Evolutionary conservation across 2,329 filamentous ascomycete genomes (phyloP), one percentile per base, ranked within the genome.

Genomic region (Hypoxylon sp.): DNA sequence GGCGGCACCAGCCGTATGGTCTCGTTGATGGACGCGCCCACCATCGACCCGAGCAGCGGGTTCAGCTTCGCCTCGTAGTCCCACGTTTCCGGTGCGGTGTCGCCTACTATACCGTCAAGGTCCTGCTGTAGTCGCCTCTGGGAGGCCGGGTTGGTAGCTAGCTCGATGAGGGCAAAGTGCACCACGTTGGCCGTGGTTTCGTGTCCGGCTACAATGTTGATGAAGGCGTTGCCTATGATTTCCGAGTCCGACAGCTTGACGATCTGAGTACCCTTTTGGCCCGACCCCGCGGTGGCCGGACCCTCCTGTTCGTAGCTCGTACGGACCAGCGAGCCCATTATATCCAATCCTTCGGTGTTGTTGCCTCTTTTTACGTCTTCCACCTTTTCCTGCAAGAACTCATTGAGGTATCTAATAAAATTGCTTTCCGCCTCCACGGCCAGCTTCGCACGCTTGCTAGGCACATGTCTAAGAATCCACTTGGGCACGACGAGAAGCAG

Each of bases 131-230:
- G 74, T 5, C 78, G 79, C 20, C 83, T 81, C 69, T 95, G 91
- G 1, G 82, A 82, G 1, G 77, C 73, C 4, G 85, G 85, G 66
- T 88, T 82, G 66, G 85, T 82, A 11, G 90, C 90, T 4, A 94
- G 81, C 65, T 86, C 81, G 29, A 91, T 70, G 3, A 92, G 74
- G 2, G 86, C 81, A 70, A 90, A 92, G 74, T 93, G 88, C 33
- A 92, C 78, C 3, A 84, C 83, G 72, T 90, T 91, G 43, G 90
- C 90, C 1, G 89, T 89, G 1, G 90, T 93, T 73, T 95, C 91
- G 73, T 95, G 90, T 10, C 91, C 91, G 0, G 91, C 90, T 1
- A 93, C 79, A 58, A 84, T 79, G 74, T 87, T 85, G 66, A 88
- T 78, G 61, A 88, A 88, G 17, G 88, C 85, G 69, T 92, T 92